Evolutionary conservation across 371 early-diverging fungal species (phyloP).

Genomic region (Actinomortierella ambigua): DNA sequence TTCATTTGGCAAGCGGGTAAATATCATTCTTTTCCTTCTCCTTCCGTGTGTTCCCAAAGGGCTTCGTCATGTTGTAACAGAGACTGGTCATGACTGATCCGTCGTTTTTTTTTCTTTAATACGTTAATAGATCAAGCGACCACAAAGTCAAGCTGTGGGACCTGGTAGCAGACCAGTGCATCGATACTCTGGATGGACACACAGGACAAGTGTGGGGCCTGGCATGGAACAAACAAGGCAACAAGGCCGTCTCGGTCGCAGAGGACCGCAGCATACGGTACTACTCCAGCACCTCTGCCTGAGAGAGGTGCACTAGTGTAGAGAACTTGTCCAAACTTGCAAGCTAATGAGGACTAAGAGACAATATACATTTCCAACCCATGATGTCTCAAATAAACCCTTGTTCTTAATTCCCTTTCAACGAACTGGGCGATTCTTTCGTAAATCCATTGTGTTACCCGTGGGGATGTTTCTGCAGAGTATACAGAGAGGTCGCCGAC

Average conservation of each 20-base stretch:
- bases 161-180: conserved; percentile 68
- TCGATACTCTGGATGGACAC: conserved; percentile 83
- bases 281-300: conserved; percentile 44
- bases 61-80: not conserved
- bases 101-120: not conserved
- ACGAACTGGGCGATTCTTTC: too few species aligned
- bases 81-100: not conserved
- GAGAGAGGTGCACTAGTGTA: too few species aligned
- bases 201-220: conserved; percentile 83
- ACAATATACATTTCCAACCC: too few species aligned
- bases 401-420: too few species aligned
- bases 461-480: too few species aligned
- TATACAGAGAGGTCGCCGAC: too few species aligned
- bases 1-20: conserved; percentile 72
- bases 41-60: not conserved
- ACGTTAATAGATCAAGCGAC: conserved; percentile 57
- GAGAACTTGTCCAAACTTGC: too few species aligned
- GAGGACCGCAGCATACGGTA: conserved; percentile 64
- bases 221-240: conserved; percentile 79
- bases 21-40: conserved; percentile 12
- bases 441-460: too few species aligned
- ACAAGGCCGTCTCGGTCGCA: conserved; percentile 74
- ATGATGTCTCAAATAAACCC: too few species aligned
- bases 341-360: too few species aligned
- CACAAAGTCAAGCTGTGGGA: conserved; percentile 86